These are phyloP conservation scores for Nannochloropsis oceanica DNA, from an alignment of 108 stramenopile genomes.

Conservation along the genomic window DNA sequence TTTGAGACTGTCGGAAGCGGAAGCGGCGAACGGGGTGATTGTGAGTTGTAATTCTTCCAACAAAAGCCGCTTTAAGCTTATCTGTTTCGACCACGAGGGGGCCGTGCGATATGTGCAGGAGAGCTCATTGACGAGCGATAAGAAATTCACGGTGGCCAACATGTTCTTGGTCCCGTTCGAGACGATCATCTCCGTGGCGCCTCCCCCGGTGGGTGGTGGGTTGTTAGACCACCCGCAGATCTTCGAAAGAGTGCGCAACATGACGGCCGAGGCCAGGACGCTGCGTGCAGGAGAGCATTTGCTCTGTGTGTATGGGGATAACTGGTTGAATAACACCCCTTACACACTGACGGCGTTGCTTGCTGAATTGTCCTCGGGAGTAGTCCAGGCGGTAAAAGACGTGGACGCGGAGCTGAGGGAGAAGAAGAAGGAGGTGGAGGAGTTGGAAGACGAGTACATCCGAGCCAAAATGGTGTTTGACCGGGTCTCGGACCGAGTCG, in stretches of 20 bases:
- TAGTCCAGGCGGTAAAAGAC: neutral
- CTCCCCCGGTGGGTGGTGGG: neutral
- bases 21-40: neutral
- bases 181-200: neutral
- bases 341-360: neutral
- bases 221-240: neutral
- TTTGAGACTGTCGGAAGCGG: neutral
- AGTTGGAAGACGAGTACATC: neutral
- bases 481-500: neutral
- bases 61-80: neutral
- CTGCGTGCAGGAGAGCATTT: neutral
- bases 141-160: neutral
- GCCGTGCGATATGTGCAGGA: neutral
- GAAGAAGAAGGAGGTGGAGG: neutral
- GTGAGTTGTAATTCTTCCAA: neutral
- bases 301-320: neutral
- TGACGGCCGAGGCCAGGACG: neutral
- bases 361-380: neutral
- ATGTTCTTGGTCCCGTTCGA: neutral
- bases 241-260: neutral
- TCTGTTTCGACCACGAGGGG: neutral
- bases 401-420: neutral
- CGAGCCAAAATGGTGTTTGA: neutral
- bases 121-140: neutral
- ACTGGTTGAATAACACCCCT: neutral